Percentiles rank a stretch among this genome's conserved stretches.
phyloP scores from a whole-genome alignment of 306 rosid species.

The Acacia melanoxylon region DNA sequence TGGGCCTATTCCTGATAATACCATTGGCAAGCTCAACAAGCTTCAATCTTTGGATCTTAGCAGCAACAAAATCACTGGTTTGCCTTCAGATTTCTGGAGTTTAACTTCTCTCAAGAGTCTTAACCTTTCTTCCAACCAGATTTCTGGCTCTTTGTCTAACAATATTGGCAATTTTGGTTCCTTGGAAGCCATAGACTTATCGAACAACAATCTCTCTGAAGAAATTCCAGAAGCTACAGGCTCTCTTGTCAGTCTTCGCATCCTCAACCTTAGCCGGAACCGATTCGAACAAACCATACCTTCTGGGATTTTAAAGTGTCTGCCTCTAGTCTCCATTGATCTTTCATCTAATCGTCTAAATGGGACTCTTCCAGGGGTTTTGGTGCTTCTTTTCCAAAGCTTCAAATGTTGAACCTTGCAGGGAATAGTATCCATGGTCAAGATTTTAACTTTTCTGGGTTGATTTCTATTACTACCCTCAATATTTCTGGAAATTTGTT shows the following conservation, averaged over 20 bases:
- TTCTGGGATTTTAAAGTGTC: constrained; percentile 56
- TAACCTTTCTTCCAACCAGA: constrained; percentile 66
- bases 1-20: constrained; percentile 78
- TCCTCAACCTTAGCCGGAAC: constrained; percentile 50
- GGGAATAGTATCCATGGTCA: constrained; percentile 52
- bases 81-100: constrained; percentile 94
- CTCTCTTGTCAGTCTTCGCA: constrained; percentile 54
- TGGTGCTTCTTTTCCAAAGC: constrained; percentile 62
- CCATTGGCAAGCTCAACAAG: constrained; percentile 78
- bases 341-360: constrained; percentile 66
- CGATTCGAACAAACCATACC: constrained; percentile 50
- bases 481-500: constrained; percentile 85
- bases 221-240: constrained; percentile 70
- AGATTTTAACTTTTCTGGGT: constrained; percentile 44
- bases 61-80: constrained; percentile 64
- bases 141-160: constrained; percentile 74
- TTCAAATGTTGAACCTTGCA: constrained; percentile 58
- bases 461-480: constrained; percentile 61
- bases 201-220: constrained; percentile 67
- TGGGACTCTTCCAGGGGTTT: constrained; percentile 82
- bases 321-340: constrained; percentile 64
- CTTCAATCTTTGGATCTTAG: constrained; percentile 85
- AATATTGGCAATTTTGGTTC: constrained; percentile 82
- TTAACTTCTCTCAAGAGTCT: constrained; percentile 71
- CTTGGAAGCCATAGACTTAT: constrained; percentile 71